These are phyloP conservation scores for Zangia roseola DNA, from an alignment of 768 basidiomycete genomes.

Conservation along the genomic window DNA sequence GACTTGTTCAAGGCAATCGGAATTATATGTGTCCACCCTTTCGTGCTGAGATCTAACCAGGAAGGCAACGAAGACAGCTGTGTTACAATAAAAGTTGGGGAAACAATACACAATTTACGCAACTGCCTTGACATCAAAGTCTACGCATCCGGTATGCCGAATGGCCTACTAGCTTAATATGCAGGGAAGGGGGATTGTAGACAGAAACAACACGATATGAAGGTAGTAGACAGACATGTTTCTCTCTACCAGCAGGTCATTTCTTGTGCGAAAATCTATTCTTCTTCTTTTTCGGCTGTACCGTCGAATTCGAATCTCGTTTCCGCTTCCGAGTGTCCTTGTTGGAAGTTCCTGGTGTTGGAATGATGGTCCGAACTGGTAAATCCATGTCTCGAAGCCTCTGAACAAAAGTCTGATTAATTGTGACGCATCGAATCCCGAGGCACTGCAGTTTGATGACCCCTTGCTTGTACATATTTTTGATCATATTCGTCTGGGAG, in stretches of 20 bases:
- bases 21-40: slow-evolving; percentile 68
- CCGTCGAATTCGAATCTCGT: neutral
- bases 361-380: neutral
- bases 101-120: slow-evolving; percentile 50
- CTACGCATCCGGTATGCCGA: slow-evolving; percentile 29
- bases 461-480: slow-evolving; percentile 28
- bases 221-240: slow-evolving; percentile 3
- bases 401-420: slow-evolving; percentile 14
- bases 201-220: neutral
- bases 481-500: slow-evolving; percentile 23
- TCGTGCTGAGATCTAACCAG: slow-evolving; percentile 23
- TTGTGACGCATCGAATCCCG: slow-evolving; percentile 21
- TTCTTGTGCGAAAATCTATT: neutral
- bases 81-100: slow-evolving; percentile 49
- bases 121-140: slow-evolving; percentile 67
- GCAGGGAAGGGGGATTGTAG: neutral
- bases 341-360: neutral
- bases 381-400: slow-evolving; percentile 8
- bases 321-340: slow-evolving; percentile 13
- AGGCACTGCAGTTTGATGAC: slow-evolving; percentile 29
- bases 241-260: neutral
- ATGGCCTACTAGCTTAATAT: neutral
- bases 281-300: slow-evolving; percentile 7
- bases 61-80: slow-evolving; percentile 1
- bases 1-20: slow-evolving; percentile 77